A percentile compares a stretch with the other conserved stretches of the same genome.
These are phyloP conservation scores for Taiwanofungus camphoratus DNA, from an alignment of 1,284 basidiomycete genomes.

Conservation along the genomic window DNA sequence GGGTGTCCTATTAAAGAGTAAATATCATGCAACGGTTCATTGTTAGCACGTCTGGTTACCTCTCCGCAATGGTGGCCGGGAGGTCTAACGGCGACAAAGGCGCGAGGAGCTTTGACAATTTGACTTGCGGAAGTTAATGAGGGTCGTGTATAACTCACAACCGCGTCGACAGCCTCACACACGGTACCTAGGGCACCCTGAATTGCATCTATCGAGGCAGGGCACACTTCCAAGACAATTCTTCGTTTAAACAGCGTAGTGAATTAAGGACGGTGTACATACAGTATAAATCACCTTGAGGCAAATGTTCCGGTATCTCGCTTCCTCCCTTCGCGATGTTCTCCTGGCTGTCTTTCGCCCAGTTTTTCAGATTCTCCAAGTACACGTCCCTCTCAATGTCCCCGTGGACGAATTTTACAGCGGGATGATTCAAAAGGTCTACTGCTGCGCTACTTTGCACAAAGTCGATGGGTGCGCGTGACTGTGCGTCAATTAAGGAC, in stretches of 20 bases:
- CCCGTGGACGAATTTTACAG: conserved; percentile 71
- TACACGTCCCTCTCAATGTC: conserved; percentile 66
- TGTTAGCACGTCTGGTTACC: no score
- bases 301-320: conserved; percentile 73
- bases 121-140: background rate
- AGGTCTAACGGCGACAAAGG: conserved; percentile 82
- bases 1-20: conserved; percentile 43
- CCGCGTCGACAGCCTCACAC: conserved; percentile 78
- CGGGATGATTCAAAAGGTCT: conserved; percentile 53
- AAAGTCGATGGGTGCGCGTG: conserved; percentile 33
- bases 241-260: background rate
- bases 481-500: conserved; percentile 8
- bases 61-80: conserved; percentile 93
- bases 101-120: conserved; percentile 30
- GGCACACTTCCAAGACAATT: conserved; percentile 51
- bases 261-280: conserved; percentile 24
- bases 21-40: background rate
- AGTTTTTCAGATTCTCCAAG: conserved; percentile 52
- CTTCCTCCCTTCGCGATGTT: conserved; percentile 61
- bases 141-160: conserved; percentile 31
- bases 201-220: conserved; percentile 64
- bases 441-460: conserved; percentile 48
- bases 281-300: conserved; percentile 86
- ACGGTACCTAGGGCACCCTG: conserved; percentile 75
- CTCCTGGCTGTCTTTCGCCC: conserved; percentile 60